phyloP scores from a whole-genome alignment of 805 yeast species.

The Wickerhamomyces chaumierensis region DNA sequence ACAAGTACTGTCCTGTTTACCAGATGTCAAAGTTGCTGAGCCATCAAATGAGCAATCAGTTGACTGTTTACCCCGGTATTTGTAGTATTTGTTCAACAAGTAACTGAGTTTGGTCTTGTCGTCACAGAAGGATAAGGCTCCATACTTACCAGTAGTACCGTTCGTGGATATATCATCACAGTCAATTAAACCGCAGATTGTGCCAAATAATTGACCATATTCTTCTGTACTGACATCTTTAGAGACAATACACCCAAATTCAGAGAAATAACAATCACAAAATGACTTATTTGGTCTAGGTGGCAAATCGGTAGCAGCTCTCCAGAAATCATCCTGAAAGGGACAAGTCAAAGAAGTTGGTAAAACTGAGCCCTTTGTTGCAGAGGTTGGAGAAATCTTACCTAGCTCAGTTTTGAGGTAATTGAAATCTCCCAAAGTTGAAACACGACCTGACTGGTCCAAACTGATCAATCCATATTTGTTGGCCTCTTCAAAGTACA shows the following conservation, averaged over 20 bases:
- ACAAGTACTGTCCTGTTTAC: slow-evolving; percentile 29
- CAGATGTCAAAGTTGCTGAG: slow-evolving; percentile 41
- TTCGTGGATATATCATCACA: slow-evolving; percentile 53
- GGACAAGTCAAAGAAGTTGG: slow-evolving; percentile 36
- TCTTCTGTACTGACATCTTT: slow-evolving; percentile 38
- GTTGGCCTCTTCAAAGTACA: slow-evolving; percentile 81
- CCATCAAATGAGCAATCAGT: slow-evolving; percentile 67
- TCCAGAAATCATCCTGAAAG: slow-evolving; percentile 44
- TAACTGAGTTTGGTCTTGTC: slow-evolving; percentile 59
- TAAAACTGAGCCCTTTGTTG: slow-evolving; percentile 25
- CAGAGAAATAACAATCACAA: slow-evolving; percentile 49
- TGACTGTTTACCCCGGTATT: slow-evolving; percentile 28
- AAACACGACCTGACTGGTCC: slow-evolving; percentile 30
- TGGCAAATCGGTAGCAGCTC: slow-evolving; percentile 56
- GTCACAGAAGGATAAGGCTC: slow-evolving; percentile 64
- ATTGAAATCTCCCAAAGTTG: slow-evolving; percentile 51
- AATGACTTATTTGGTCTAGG: slow-evolving; percentile 62
- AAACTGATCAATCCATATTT: slow-evolving; percentile 70
- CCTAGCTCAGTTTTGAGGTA: slow-evolving; percentile 45
- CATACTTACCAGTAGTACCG: slow-evolving; percentile 58
- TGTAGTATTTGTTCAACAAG: slow-evolving; percentile 57
- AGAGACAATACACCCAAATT: slow-evolving; percentile 50
- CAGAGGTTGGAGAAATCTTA: slow-evolving; percentile 38
- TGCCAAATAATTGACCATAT: slow-evolving; percentile 48
- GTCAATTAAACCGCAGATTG: slow-evolving; percentile 44